Evolutionary conservation across 192 early-diverging fungal genomes (phyloP).

Genomic region (Linnemannia exigua): DNA sequence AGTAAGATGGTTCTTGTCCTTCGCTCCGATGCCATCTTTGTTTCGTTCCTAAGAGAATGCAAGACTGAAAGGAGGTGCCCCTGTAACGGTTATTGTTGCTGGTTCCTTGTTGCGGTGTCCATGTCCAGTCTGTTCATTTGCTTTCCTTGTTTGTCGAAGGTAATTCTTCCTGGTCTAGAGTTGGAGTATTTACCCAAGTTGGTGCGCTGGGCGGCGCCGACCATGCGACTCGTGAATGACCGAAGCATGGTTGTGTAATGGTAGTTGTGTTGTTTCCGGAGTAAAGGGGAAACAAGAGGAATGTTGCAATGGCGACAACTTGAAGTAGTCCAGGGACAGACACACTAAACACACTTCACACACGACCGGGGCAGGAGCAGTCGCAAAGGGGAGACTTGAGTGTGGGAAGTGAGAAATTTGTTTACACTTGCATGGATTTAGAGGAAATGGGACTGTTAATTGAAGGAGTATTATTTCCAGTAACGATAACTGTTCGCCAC

Average conservation of each 20-base stretch:
- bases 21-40: neutral
- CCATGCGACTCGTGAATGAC: slow-evolving; percentile 37
- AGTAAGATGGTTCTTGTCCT: neutral
- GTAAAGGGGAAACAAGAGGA: neutral
- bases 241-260: slow-evolving; percentile 30
- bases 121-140: neutral
- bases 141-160: neutral
- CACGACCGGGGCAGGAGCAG: neutral
- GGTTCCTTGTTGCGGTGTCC: neutral
- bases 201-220: slow-evolving; percentile 21
- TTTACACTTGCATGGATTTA: slow-evolving; percentile 5
- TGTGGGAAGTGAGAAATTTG: neutral
- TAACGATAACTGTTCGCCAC: neutral
- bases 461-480: neutral
- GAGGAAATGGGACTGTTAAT: neutral
- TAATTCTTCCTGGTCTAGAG: neutral
- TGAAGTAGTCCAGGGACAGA: neutral
- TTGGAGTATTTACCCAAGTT: slow-evolving; percentile 22
- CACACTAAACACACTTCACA: neutral
- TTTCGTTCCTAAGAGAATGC: neutral
- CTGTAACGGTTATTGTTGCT: neutral
- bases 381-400: neutral
- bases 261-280: neutral
- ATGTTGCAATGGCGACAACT: neutral
- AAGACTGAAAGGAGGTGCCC: neutral